Base-by-base conservation (phyloP, 148 eudicot species). In the Cornus kousa region DNA sequence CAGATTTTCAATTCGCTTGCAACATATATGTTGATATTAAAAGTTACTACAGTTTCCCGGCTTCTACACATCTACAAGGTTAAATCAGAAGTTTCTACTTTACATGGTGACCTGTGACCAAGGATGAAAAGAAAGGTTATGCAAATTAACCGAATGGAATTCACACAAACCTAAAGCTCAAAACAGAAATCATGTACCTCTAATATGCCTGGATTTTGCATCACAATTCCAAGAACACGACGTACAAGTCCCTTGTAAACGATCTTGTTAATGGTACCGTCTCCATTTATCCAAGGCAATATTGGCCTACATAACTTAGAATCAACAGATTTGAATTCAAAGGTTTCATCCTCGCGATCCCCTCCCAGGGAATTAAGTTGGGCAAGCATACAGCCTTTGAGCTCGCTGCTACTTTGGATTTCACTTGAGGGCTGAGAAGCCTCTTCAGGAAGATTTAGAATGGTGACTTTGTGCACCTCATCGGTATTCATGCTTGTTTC, bases 281-380 rank as follows among this genome's bases (percentile, higher is more conserved):
- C 98, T 31, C 98, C 99, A 82, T 93, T 96, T 65, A 96, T 79
- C 98, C 99, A 96, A 80, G 98, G 97, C 81, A 96, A 85, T 87
- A 96, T 89, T 72, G 97, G 98, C 84, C 72, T 75, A 67, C 85
- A 86, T 32, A 70, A 50, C 35, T 78, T 74, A 78, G 83, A 83
- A 80, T 75, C 82, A 80, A 71, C 68, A 75, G 78, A 77, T 48
- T 77, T 24, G 65, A 64, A 62, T 69, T 82, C 82, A 79, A 78
- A 83, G 24, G 23, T 73, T 82, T 83, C 80, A 73, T 32, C 83
- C 67, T 73, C 79, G 65, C 60, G 70, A 64, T 68, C 70, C 43
- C 33, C 82, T 83, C 71, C 85, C 73, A 31, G 68, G 28, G 86
- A 46, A 68, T 79, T 71, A 68, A 70, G 71, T 70, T 80, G 78